These are phyloP conservation scores for Psilocybe subaeruginosa DNA, from an alignment of 768 basidiomycete genomes.

Conservation along the genomic window DNA sequence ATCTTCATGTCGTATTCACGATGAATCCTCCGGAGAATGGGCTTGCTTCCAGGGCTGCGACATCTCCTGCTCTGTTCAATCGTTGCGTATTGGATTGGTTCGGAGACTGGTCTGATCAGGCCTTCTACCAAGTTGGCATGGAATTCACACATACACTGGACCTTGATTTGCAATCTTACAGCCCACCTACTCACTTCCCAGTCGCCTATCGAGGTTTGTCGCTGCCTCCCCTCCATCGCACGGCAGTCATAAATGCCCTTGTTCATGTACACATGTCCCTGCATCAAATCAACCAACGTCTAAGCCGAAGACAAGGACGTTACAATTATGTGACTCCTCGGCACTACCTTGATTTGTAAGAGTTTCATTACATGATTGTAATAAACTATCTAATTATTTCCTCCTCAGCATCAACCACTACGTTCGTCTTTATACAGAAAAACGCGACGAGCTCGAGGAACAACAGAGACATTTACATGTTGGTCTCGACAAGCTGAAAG, in stretches of 20 bases:
- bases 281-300: constrained; percentile 84
- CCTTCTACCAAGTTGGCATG: constrained; percentile 96
- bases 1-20: constrained; percentile 98
- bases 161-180: constrained; percentile 84
- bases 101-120: constrained; percentile 99
- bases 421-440: constrained; percentile 92
- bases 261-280: constrained; percentile 91
- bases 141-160: constrained; percentile 96
- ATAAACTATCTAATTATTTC: constrained; percentile 12
- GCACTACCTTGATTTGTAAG: constrained; percentile 98
- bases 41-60: constrained; percentile 92
- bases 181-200: constrained; percentile 83
- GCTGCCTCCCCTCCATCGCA: constrained; percentile 88
- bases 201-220: constrained; percentile 83
- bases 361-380: constrained; percentile 19
- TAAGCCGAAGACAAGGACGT: constrained; percentile 92
- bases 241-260: constrained; percentile 90
- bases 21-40: constrained; percentile 99
- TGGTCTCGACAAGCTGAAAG: constrained; percentile 93
- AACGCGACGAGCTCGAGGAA: constrained; percentile 96
- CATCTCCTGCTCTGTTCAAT: constrained; percentile 98
- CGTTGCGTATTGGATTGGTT: constrained; percentile 99
- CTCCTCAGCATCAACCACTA: constrained; percentile 89
- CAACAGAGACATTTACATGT: constrained; percentile 98
- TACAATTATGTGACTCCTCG: constrained; percentile 97